Evolutionary conservation across 768 basidiomycete species (phyloP).

Genomic region (Chiua virens): DNA sequence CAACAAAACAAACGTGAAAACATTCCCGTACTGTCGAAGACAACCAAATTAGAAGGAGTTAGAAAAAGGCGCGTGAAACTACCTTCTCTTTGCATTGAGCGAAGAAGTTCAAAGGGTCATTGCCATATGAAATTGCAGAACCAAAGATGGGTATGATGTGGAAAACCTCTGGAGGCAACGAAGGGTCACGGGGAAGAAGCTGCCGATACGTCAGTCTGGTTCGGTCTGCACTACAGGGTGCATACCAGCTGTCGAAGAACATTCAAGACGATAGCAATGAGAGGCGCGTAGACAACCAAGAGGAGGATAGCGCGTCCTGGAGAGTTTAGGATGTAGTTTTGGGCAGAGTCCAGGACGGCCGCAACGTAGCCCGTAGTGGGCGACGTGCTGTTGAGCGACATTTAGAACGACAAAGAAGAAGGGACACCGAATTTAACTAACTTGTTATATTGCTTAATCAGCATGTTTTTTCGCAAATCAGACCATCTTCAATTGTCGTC

Average conservation of each 20-base stretch:
- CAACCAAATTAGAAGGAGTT: not conserved
- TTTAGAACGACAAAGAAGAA: slow-evolving; percentile 11
- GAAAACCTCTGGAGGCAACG: slow-evolving; percentile 88
- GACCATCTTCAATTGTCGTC: slow-evolving; percentile 5
- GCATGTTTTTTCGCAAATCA: slow-evolving; percentile 12
- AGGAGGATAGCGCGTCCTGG: slow-evolving; percentile 35
- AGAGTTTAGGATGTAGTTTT: slow-evolving; percentile 20
- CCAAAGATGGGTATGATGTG: slow-evolving; percentile 90
- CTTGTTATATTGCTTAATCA: slow-evolving; percentile 25
- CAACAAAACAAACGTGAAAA: slow-evolving; percentile 94
- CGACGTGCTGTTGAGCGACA: slow-evolving; percentile 26
- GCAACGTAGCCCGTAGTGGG: slow-evolving; percentile 27
- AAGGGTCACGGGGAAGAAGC: slow-evolving; percentile 67
- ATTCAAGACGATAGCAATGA: slow-evolving; percentile 70
- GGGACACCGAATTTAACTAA: slow-evolving; percentile 4
- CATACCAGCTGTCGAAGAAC: slow-evolving; percentile 77
- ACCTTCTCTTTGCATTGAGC: slow-evolving; percentile 78
- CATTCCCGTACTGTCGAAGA: slow-evolving; percentile 76
- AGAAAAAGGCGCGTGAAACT: slow-evolving; percentile 16
- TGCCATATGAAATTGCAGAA: slow-evolving; percentile 85
- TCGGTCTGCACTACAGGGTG: not conserved
- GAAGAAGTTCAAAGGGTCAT: slow-evolving; percentile 91
- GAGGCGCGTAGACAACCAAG: slow-evolving; percentile 61
- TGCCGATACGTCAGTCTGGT: slow-evolving; percentile 29
- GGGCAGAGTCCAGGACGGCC: slow-evolving; percentile 13